A percentile compares a stretch with the other conserved stretches of the same genome.
Conservation (phyloP, 2,329 filamentous ascomycete genomes). For the Alternaria alternata region DNA sequence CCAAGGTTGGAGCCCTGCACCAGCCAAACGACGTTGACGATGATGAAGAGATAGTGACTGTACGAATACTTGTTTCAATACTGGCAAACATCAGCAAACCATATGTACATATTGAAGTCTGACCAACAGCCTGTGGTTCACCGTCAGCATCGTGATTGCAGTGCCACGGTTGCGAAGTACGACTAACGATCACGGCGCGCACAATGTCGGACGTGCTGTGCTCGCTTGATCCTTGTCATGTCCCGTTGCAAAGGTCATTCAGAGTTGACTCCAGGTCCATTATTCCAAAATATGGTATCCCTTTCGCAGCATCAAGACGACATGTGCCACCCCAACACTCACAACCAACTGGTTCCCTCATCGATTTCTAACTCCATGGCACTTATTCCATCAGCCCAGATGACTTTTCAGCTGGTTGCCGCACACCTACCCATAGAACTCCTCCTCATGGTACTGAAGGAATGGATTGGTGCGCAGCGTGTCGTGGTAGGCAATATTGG, state of each 20-base stretch:
- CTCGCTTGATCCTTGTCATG: not conserved
- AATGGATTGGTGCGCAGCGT: not conserved
- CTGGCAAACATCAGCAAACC: not conserved
- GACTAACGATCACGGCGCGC: not conserved
- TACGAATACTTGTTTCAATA: slow-evolving; percentile 4
- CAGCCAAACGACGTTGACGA: slow-evolving; percentile 43
- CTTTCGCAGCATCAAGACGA: not conserved
- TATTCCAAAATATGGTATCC: not conserved
- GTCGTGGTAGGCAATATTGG: not conserved
- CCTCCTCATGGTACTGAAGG: not conserved
- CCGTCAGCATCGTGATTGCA: not conserved
- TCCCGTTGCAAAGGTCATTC: not conserved
- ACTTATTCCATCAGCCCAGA: not conserved
- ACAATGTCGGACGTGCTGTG: not conserved
- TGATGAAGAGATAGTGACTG: not conserved
- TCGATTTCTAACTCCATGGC: not conserved
- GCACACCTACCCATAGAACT: not conserved
- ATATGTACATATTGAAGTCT: not conserved
- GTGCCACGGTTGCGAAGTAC: not conserved
- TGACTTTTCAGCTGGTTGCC: not conserved
- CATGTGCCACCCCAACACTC: not conserved
- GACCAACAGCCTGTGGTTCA: not conserved
- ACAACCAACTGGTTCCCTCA: not conserved
- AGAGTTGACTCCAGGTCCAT: not conserved
- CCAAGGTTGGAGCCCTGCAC: slow-evolving; percentile 54